Conservation (phyloP, 768 basidiomycete species). For the Coprinopsis marcescibilis region DNA sequence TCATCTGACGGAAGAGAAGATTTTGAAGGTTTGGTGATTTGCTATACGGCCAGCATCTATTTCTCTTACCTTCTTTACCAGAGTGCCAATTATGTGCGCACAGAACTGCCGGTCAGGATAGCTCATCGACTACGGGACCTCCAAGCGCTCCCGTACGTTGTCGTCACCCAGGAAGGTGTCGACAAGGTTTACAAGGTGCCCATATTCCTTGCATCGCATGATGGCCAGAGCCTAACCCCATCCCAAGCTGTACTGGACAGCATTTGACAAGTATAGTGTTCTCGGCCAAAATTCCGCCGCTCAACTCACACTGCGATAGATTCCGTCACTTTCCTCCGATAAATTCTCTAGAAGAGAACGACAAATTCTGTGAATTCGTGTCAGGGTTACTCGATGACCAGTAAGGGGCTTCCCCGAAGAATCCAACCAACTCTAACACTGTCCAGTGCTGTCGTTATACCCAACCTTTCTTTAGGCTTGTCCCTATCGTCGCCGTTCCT, state of each 20-base stretch:
- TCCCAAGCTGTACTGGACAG: constrained; percentile 76
- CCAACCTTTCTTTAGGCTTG: constrained; percentile 74
- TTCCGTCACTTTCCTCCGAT: constrained; percentile 72
- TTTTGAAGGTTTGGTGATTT: constrained; percentile 54
- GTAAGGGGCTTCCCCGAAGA: constrained; percentile 36
- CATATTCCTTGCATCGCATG: constrained; percentile 10
- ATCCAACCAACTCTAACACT: too few relatives aligned
- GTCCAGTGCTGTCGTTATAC: constrained; percentile 72
- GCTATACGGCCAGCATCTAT: not conserved
- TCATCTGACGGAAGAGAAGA: constrained; percentile 69
- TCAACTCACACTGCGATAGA: constrained; percentile 29
- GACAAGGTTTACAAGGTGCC: constrained; percentile 79
- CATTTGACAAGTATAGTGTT: constrained; percentile 66
- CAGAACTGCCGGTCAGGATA: constrained; percentile 82
- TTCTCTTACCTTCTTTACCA: constrained; percentile 20
- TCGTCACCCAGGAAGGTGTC: constrained; percentile 81
- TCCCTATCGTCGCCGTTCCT: constrained; percentile 81
- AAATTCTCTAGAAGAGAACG: constrained; percentile 68
- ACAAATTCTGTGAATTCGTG: constrained; percentile 71
- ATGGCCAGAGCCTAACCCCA: too few relatives aligned
- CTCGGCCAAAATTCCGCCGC: not conserved
- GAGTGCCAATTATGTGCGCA: constrained; percentile 90
- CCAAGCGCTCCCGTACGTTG: constrained; percentile 79
- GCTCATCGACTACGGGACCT: constrained; percentile 84
- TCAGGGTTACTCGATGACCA: constrained; percentile 63